phyloP scores from a whole-genome alignment of 495 filamentous ascomycete genomes.

The Ramalina intermedia region DNA sequence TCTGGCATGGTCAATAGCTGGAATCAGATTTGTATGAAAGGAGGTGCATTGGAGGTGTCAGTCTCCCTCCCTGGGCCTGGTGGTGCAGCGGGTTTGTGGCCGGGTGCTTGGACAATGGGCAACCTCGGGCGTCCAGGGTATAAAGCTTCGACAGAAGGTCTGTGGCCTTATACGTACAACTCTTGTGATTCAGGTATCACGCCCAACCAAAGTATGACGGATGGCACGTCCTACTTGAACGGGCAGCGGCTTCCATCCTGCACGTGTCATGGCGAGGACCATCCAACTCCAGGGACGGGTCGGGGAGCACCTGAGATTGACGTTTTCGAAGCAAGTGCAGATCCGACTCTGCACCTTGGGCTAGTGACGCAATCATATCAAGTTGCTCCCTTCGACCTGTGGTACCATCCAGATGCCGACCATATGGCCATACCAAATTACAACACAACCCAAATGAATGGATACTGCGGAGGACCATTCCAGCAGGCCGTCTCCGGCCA shows the following conservation, averaged over 20 bases:
- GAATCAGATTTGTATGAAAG: constrained; percentile 69
- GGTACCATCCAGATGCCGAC: constrained; percentile 54
- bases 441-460: constrained; percentile 44
- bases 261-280: constrained; percentile 50
- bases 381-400: constrained; percentile 60
- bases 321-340: constrained; percentile 54
- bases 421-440: constrained; percentile 48
- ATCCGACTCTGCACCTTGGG: constrained; percentile 39
- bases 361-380: constrained; percentile 57
- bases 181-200: constrained; percentile 62
- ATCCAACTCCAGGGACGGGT: constrained; percentile 52
- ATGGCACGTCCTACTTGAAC: constrained; percentile 54
- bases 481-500: constrained; percentile 59
- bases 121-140: constrained; percentile 58
- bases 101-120: constrained; percentile 69
- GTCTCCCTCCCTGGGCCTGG: constrained; percentile 59
- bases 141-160: constrained; percentile 52
- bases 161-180: constrained; percentile 70
- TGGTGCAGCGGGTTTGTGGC: constrained; percentile 57
- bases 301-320: constrained; percentile 64
- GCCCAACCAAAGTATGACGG: constrained; percentile 51
- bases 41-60: constrained; percentile 63
- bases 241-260: constrained; percentile 65
- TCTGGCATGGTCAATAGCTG: constrained; percentile 74
- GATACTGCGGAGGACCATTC: constrained; percentile 50